A percentile compares a stretch with the other conserved stretches of the same genome.
Conservation (phyloP, 345 rosid species). For the Eutrema yunnanense region DNA sequence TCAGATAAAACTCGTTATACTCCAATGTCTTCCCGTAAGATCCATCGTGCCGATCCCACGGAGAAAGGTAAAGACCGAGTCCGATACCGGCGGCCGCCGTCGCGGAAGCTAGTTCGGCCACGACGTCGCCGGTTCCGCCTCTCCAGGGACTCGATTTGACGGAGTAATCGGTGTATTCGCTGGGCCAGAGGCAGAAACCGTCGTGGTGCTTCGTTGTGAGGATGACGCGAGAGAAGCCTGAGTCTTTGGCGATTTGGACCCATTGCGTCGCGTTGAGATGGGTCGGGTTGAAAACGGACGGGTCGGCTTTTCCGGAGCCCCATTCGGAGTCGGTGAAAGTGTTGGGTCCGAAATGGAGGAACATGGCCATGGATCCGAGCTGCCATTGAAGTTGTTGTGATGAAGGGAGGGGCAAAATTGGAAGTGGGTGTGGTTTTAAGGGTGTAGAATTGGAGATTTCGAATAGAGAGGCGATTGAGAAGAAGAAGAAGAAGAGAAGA, state of each 20-base stretch:
- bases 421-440: conserved; percentile 63
- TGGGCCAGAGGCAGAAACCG: conserved; percentile 96
- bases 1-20: conserved; percentile 80
- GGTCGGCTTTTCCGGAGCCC: conserved; percentile 72
- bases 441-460: conserved; percentile 30
- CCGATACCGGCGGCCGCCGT: conserved; percentile 51
- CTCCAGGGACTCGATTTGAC: conserved; percentile 66
- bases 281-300: conserved; percentile 65
- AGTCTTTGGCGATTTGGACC: conserved; percentile 65
- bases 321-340: conserved; percentile 86
- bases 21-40: conserved; percentile 69
- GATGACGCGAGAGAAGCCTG: conserved; percentile 63
- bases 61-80: conserved; percentile 77
- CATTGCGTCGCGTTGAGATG: conserved; percentile 68
- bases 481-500: conserved; percentile 8
- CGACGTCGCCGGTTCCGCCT: conserved; percentile 64
- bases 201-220: conserved; percentile 94
- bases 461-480: conserved; percentile 1
- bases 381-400: conserved; percentile 85
- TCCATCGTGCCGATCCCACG: conserved; percentile 87
- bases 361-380: conserved; percentile 59
- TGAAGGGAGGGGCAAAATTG: conserved; percentile 71
- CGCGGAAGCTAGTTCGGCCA: conserved; percentile 59
- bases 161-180: conserved; percentile 64
- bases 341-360: conserved; percentile 87